These are phyloP conservation scores for Rosa multiflora DNA, from an alignment of 306 rosid genomes.

Conservation along the genomic window DNA sequence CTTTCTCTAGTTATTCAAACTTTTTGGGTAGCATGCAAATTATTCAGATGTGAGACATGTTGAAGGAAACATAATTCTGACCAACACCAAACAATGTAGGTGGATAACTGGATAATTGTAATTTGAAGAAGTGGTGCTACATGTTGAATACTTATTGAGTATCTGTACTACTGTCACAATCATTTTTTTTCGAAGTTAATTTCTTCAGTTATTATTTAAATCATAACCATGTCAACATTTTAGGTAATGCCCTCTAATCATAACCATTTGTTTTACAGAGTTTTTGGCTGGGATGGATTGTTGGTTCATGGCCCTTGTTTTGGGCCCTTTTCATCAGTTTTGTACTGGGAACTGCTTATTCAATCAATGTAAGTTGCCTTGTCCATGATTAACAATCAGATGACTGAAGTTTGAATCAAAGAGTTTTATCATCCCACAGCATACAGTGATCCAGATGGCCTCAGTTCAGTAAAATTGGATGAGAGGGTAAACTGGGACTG, in stretches of 20 bases:
- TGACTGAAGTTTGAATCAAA: background rate
- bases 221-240: conserved; percentile 11
- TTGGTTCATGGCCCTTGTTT: conserved; percentile 95
- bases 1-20: background rate
- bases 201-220: background rate
- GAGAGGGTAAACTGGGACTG: background rate
- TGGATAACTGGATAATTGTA: background rate
- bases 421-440: background rate
- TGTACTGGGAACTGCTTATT: conserved; percentile 89
- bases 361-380: conserved; percentile 74
- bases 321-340: conserved; percentile 96
- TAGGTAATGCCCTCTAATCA: conserved; percentile 27
- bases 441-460: background rate
- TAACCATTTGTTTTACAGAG: conserved; percentile 53
- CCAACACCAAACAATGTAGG: background rate
- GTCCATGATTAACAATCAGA: background rate
- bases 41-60: background rate
- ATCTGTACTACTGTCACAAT: background rate
- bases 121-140: background rate
- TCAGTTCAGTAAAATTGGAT: background rate
- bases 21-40: background rate
- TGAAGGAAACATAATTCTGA: background rate
- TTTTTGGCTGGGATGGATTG: conserved; percentile 88
- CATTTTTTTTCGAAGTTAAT: background rate
- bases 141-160: background rate